Evolutionary conservation across 495 filamentous ascomycete genomes (phyloP), one percentile per base, ranked within the genome.

Genomic region (Sabuloglossum arenarium): DNA sequence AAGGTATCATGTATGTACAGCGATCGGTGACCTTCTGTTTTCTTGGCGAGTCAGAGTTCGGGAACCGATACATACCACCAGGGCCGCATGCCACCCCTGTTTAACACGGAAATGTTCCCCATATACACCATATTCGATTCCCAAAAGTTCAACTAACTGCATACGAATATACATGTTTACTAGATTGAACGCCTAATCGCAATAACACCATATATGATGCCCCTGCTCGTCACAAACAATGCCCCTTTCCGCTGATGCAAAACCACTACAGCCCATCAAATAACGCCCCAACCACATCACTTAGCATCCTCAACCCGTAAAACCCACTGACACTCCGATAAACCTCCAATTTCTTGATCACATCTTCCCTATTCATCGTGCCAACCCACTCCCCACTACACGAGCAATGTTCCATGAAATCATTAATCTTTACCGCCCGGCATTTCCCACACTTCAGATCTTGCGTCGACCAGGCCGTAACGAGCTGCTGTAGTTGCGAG

Each of bases 331-430:
- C 88, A 60, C 75, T 80, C 59, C 73, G 73, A 63, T 84, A 75
- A 19, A 95, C 84, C 51, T 67, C 72, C 59, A 97, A 60, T 64
- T 70, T 73, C 64, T 73, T 78, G 59, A 78, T 61, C 24, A 88
- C 71, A 37, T 84, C 85, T n/a, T 77, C 79, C 61, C 75, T 74
- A 63, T 82, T 74, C 55, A 89, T 69, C 27, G 78, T 88, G 58
- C 77, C 77, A 16, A 69, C 74, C 91, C 91, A 98, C 45, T 69
- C 73, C 6, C 93, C 90, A 52, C 84, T 83, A 70, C 91, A 98
- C 27, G 81, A 82, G 66, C 91, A 98, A 69, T 97, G 90, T 68
- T 97, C 91, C 81, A 88, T 84, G 64, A 97, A 93, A 62, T 94
- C 91, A 70, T 91, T 96, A 42, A 84, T 74, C 67, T 88, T 74